These are phyloP conservation scores for Talaromyces adpressus DNA, from an alignment of 495 filamentous ascomycete species.

Conservation along the genomic window DNA sequence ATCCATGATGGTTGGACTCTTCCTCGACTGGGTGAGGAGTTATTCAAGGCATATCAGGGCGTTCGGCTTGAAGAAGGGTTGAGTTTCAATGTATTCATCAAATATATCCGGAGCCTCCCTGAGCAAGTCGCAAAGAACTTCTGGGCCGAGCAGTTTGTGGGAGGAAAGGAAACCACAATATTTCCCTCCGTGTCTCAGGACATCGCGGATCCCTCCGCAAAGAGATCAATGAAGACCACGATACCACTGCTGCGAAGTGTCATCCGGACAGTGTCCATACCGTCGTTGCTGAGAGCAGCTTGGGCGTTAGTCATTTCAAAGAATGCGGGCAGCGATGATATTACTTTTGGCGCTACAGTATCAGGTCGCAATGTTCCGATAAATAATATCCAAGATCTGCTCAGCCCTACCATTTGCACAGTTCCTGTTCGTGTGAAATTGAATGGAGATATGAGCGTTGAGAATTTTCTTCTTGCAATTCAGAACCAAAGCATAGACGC, in stretches of 20 bases:
- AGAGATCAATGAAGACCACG: neutral
- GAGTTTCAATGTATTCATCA: constrained; percentile 12
- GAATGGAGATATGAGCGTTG: constrained; percentile 17
- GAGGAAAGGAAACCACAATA: neutral
- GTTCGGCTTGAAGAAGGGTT: neutral
- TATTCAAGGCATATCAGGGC: constrained; percentile 32
- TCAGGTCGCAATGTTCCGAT: constrained; percentile 47
- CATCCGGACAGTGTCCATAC: neutral
- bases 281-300: constrained; percentile 21
- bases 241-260: neutral
- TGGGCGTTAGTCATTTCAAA: constrained; percentile 29
- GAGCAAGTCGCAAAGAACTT: constrained; percentile 12
- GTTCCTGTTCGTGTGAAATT: constrained; percentile 44
- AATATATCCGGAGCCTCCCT: constrained; percentile 12
- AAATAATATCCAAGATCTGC: constrained; percentile 43
- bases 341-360: constrained; percentile 18
- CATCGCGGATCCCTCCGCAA: neutral
- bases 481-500: constrained; percentile 37
- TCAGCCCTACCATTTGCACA: constrained; percentile 53
- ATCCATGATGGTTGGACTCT: constrained; percentile 55
- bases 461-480: constrained; percentile 28
- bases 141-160: constrained; percentile 11
- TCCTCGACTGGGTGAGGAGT: constrained; percentile 36
- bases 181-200: constrained; percentile 1
- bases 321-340: constrained; percentile 12